Base-by-base conservation (phyloP, 2,329 filamentous ascomycete genomes). In the Colletotrichum sp. region DNA sequence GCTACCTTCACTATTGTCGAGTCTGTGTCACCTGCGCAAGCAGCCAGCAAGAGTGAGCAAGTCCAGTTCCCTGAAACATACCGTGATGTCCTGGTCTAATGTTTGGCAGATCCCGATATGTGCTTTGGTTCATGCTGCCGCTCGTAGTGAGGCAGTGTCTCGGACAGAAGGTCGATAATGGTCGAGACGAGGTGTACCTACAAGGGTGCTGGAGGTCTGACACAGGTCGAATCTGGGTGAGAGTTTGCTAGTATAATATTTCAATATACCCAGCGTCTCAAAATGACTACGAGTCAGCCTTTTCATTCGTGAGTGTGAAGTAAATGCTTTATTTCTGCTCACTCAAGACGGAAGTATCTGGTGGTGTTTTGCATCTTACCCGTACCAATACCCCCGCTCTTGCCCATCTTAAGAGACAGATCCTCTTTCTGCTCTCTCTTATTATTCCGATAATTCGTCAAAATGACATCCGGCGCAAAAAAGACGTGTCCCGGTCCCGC, bases 321-420 rank as follows among this genome's bases (percentile, higher is more conserved):
- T 36, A 13, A 13, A 15, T 36, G 32, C 15, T 15, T 36, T 36
- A 13, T 44, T 18, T 10, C 39, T 44, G 18, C 39, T 44, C 39
- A 44, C 1, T 44, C 2, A 6, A 44, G 39, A 1, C 39, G 5
- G 1, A 2, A 44, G 39, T 44, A 44, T 2, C 2, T 44, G 0
- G 39, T 44, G 5, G 18, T 52, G 44, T 6, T 52, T 3, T 52
- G 18, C n/a, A 52, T 52, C 10, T 21, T 7, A 0, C 44, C n/a
- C n/a, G 39, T 52, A 0, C 44, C 44, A 1, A 52, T 52, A 2
- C 4, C n/a, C 0, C 2, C n/a, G n/a, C 0, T 52, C 10, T 3
- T 52, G n/a, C 44, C 7, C 44, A 52, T 1, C 2, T 13, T 21
- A 1, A 21, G n/a, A 1, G n/a, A 52, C 10, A 21, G 6, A 0